Evolutionary conservation across 345 rosid genomes (phyloP).

Genomic region (Moringa oleifera): DNA sequence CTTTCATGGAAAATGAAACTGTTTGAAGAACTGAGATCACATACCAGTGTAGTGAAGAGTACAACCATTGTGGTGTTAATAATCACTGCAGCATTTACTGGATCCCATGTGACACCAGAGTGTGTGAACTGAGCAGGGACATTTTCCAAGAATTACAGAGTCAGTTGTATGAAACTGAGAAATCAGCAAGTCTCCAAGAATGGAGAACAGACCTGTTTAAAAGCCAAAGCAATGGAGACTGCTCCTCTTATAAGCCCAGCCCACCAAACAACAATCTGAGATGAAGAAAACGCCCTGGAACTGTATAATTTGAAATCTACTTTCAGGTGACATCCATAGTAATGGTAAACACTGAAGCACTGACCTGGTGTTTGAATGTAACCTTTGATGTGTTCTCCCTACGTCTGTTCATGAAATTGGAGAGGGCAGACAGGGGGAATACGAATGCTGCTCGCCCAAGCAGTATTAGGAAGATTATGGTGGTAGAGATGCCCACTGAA

Average conservation of each 20-base stretch:
- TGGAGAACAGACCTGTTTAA: conserved; percentile 57
- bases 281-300: conserved; percentile 10
- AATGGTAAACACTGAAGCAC: background rate
- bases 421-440: conserved; percentile 63
- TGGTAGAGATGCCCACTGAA: conserved; percentile 42
- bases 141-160: no score
- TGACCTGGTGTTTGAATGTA: conserved; percentile 69
- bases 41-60: conserved; percentile 69
- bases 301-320: background rate
- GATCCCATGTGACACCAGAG: conserved; percentile 67
- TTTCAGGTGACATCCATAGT: background rate
- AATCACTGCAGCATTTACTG: conserved; percentile 62
- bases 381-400: conserved; percentile 36
- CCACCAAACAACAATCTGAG: conserved; percentile 91
- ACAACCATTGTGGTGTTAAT: conserved; percentile 63
- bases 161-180: background rate
- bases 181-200: background rate
- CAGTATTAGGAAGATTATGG: conserved; percentile 46
- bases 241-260: conserved; percentile 95
- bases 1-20: background rate
- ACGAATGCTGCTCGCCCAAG: conserved; percentile 84
- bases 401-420: conserved; percentile 54
- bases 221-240: conserved; percentile 88
- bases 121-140: conserved; percentile 47
- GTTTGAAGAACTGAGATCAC: background rate